Base-by-base conservation (phyloP, 345 rosid genomes). In the Lenwebbia sp. region DNA sequence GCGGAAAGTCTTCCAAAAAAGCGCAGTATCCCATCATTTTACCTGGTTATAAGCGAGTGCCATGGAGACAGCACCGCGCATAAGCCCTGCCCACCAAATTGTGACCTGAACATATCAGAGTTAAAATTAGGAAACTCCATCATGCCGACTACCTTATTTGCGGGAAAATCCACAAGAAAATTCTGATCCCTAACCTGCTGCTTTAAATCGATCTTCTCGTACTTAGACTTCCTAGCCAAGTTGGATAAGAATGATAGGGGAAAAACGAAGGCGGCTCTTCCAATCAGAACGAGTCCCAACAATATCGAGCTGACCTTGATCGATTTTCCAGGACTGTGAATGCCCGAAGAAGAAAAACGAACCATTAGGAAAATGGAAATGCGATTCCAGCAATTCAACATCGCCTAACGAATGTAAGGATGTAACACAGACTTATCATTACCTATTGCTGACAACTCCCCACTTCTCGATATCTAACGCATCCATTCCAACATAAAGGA, bases 401-500 rank as follows among this genome's bases (percentile, higher is more conserved):
- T 51, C 3, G 33, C 40, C 57, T 55, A 33, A 13, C 10, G 2
- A 50, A 26, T 8, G 53, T 22, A 49, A 49, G 53, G 28, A 40
- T 28, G 37, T 85, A 15, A 13, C 19, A 49, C 10, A 22, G 82
- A 40, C 25, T 28, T 33, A 41, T 54, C 54, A 85, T 84, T 83
- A 90, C 93, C 92, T 92, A 56, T 88, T 84, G 33, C 91, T 91
- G 51, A 90, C 93, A 25, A 88, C 82, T 75, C 86, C 86, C 94
- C 94, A 92, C 85, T 91, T 92, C 86, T 92, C 93, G 10, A 92
- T 92, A 55, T 92, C 93, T 75, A 92, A 82, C 4, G 93, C 92
- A 83, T 92, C 93, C 93, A 92, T 92, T 74, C 94, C 94, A 75
- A 92, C 94, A 54, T 91, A 92, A 23, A 90, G 92, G 90, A 92